Evolutionary conservation across 805 yeast genomes (phyloP).

Genomic region (Priceomyces castillae): DNA sequence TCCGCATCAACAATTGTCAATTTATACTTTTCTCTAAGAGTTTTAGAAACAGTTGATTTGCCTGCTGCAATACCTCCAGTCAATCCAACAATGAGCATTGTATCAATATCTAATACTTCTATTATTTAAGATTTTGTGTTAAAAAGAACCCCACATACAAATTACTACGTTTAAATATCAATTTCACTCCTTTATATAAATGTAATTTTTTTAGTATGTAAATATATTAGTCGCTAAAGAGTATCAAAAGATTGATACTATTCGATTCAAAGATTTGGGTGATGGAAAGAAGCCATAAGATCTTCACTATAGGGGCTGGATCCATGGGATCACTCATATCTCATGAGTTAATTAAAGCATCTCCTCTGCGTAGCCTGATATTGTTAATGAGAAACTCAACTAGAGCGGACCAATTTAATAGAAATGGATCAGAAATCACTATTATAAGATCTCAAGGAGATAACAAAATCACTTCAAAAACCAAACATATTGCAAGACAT

Average conservation of each 20-base stretch:
- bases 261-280: no score
- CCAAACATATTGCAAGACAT: conserved; percentile 21
- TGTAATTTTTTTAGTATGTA: no score
- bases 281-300: conserved; percentile 12
- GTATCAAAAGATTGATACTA: no score
- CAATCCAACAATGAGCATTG: conserved; percentile 87
- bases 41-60: conserved; percentile 79
- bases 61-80: conserved; percentile 99
- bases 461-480: conserved; percentile 13
- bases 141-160: no score
- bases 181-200: no score
- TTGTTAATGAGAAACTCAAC: conserved; percentile 38
- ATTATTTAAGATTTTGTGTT: no score
- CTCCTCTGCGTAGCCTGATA: conserved; percentile 40
- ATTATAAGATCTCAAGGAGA: conserved; percentile 20
- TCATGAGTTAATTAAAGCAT: conserved; percentile 38
- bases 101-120: no score
- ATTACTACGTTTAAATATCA: no score
- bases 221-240: no score
- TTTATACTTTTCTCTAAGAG: conserved; percentile 49
- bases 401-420: conserved; percentile 40
- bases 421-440: conserved; percentile 38
- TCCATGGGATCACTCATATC: conserved; percentile 52
- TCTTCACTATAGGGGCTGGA: conserved; percentile 52
- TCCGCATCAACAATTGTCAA: conserved; percentile 85